Evolutionary conservation across 148 eudicot species (phyloP), one percentile per base, ranked within the genome.

Genomic region (Talinum fruticosum): DNA sequence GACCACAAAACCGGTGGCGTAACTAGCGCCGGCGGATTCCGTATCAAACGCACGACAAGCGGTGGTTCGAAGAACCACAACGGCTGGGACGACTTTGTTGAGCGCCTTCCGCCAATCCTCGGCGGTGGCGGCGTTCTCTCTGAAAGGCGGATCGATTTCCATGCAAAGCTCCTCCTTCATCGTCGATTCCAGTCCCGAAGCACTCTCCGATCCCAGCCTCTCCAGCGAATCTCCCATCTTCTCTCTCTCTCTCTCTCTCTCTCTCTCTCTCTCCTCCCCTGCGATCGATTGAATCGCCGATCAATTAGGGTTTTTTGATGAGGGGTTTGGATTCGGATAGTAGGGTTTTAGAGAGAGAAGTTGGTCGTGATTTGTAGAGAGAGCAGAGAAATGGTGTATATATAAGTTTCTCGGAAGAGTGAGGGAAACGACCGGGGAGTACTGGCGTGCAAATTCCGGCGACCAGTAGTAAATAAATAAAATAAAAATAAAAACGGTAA

Each of bases 51-150:
- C 94, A 6, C 97, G 90, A 72, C 96, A 90, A 8, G 97, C 94
- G 2, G 93, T 96, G 66, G 93, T 96, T 1, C 97, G 88, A 6
- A 96, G 93, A 44, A 96, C 99, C 28, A 96, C 97, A 26, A 96
- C 99, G 33, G 99, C 96, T 33, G 94, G 97, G 10, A 96, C 97
- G 32, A 96, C 97, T 76, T 84, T 91, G 54, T 65, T 85, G 34
- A 96, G 89, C 33, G 99, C 94, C 76, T 83, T 88, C 74, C 99
- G 71, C 99, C 99, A 96, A 64, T 96, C 97, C 32, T 96, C 99
- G 45, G 97, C 86, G 53, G 90, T 95, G 2, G 94, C 93, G 13
- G 72, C 69, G 72, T 73, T 88, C 32, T 89, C 90, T 35, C 74
- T 85, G 65, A 86, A 81, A 0, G 96, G 89, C 57, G 91, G 88